Percentiles rank a stretch among this genome's conserved stretches.
phyloP scores from a whole-genome alignment of 192 early-diverging fungal genomes.

The Linnemannia elongata region DNA sequence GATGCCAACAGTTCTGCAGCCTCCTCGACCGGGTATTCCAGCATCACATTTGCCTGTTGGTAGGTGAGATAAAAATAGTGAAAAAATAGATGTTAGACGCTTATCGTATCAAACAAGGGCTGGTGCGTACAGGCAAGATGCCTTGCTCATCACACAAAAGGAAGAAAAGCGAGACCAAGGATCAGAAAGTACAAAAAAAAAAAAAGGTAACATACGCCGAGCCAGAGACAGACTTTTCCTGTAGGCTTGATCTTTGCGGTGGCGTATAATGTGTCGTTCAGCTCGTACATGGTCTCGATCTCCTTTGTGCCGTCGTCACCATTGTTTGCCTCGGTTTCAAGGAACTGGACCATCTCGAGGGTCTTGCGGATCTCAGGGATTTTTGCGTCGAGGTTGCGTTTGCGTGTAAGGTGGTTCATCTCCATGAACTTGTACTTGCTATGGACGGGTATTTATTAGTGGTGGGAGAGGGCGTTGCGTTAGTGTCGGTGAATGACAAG shows the following conservation, averaged over 20 bases:
- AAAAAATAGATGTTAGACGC: neutral
- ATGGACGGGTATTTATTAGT: neutral
- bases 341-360: slow-evolving; percentile 85
- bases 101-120: neutral
- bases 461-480: neutral
- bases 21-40: slow-evolving; percentile 94
- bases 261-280: slow-evolving; percentile 96
- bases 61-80: neutral
- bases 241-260: slow-evolving; percentile 84
- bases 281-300: slow-evolving; percentile 88
- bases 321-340: slow-evolving; percentile 65
- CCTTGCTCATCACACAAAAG: neutral
- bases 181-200: neutral
- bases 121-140: too few species aligned
- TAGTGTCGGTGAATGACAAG: too few species aligned
- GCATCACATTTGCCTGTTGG: slow-evolving; percentile 94
- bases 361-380: slow-evolving; percentile 98
- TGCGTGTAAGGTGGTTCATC: slow-evolving; percentile 87
- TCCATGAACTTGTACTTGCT: slow-evolving; percentile 99
- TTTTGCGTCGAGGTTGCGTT: slow-evolving; percentile 87
- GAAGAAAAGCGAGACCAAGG: neutral
- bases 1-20: slow-evolving; percentile 81
- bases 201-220: slow-evolving; percentile 78
- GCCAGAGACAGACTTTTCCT: slow-evolving; percentile 92
- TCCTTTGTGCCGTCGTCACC: slow-evolving; percentile 71